Evolutionary conservation across 345 rosid genomes (phyloP).

Genomic region (Dovyalis caffra): DNA sequence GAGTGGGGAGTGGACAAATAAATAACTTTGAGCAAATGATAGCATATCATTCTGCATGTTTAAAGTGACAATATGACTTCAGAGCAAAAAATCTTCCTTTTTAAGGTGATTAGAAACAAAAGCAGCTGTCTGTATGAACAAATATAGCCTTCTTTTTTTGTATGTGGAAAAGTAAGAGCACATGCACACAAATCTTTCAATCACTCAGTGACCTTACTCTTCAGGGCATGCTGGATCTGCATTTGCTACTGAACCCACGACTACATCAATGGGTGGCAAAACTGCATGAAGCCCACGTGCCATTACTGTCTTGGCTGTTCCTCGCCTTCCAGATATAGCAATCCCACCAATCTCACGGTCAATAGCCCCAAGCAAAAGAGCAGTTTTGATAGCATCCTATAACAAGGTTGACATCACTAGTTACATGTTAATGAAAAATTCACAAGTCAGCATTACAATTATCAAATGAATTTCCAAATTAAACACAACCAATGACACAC

Average conservation of each 20-base stretch:
- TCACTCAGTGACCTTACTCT: constrained; percentile 48
- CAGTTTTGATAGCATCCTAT: constrained; percentile 93
- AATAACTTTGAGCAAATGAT: background rate
- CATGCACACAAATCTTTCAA: background rate
- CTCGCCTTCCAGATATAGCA: constrained; percentile 86
- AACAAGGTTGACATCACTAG: constrained; percentile 3
- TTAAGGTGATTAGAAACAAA: background rate
- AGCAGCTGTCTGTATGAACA: background rate
- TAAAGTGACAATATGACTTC: background rate
- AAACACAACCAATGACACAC: background rate
- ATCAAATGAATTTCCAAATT: background rate
- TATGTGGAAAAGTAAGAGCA: background rate
- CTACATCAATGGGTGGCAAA: constrained; percentile 92
- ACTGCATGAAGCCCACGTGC: constrained; percentile 90
- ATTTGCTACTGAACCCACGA: constrained; percentile 74
- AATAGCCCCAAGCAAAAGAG: constrained; percentile 89
- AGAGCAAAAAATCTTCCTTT: background rate
- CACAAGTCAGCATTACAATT: background rate
- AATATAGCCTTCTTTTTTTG: background rate
- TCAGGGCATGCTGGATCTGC: constrained; percentile 82
- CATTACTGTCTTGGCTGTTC: constrained; percentile 93
- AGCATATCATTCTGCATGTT: background rate
- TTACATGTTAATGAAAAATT: background rate
- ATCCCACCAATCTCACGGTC: constrained; percentile 95
- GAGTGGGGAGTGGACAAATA: background rate